Evolutionary conservation across 2,329 filamentous ascomycete species (phyloP).

Genomic region (Pseudogymnoascus sp.): DNA sequence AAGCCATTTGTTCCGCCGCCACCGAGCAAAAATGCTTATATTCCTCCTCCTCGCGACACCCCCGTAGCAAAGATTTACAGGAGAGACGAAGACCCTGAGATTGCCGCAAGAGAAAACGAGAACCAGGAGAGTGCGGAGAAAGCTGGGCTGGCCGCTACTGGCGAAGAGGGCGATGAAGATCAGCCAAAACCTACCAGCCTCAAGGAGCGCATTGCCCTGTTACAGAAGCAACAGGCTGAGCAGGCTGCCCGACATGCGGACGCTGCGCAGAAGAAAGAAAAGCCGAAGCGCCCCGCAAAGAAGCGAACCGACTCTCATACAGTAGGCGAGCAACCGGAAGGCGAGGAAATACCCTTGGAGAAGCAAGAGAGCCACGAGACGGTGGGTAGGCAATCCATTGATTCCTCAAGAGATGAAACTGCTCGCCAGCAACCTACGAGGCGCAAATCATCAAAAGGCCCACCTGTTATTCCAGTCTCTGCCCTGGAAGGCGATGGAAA

Average conservation of each 20-base stretch:
- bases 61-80: conserved; percentile 70
- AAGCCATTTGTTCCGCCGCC: conserved; percentile 95
- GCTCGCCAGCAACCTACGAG: conserved; percentile 38
- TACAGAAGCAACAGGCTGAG: conserved; percentile 91
- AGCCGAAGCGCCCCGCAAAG: conserved; percentile 72
- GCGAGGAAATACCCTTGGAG: conserved; percentile 35
- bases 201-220: conserved; percentile 87
- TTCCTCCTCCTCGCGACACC: conserved; percentile 66
- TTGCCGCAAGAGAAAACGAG: conserved; percentile 58
- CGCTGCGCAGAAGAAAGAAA: conserved; percentile 72
- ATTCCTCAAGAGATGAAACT: conserved; percentile 35
- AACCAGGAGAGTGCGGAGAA: conserved; percentile 59
- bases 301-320: conserved; percentile 48
- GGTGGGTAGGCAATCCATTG: conserved; percentile 42
- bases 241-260: conserved; percentile 78
- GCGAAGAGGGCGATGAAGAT: conserved; percentile 56
- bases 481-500: conserved; percentile 45
- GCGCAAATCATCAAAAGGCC: conserved; percentile 45
- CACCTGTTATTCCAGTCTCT: conserved; percentile 20
- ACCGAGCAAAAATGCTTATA: conserved; percentile 83
- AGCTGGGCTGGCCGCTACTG: conserved; percentile 49
- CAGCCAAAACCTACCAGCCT: conserved; percentile 86
- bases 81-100: conserved; percentile 77
- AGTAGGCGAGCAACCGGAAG: conserved; percentile 30
- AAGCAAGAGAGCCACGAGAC: conserved; percentile 42